Base-by-base conservation (phyloP, 331 rosid species). In the Pyrus hybrid region DNA sequence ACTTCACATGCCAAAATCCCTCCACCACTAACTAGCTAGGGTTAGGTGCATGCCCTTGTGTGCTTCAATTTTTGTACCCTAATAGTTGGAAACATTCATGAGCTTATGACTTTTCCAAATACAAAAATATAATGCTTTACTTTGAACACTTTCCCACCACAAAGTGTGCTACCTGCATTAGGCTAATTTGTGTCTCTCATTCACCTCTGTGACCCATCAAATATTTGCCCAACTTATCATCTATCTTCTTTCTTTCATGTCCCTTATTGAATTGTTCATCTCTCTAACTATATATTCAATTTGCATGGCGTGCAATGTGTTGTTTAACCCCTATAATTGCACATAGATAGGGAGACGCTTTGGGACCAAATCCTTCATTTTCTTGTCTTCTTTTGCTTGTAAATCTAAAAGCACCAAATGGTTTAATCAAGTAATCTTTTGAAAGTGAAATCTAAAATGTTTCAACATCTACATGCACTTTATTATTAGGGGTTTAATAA, bases 1-100 rank as follows among this genome's bases (percentile, higher is more conserved):
- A 30, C 75, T 82, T 85, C 90, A 88, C 87, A 83, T 87, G 88
- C 75, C 79, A 12, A 60, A 35, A 68, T 3, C 47, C 47, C 47
- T 73, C 81, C 83, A 78, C 80, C 90, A 83, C 82, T 58, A 51
- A 51, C 57, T 51, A 0, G 16, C 63, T 58, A 63, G 37, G 73
- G 67, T 41, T 41, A 41, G 26, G 29, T 60, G 67, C 35, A 12
- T 58, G 17, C 28, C 29, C 63, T 18, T 33, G 18, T 10, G 68
- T 72, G 26, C 43, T 72, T 12, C 0, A 47, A 51, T 58, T 13
- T 60, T 68, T 56, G 71, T 30, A 4, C 29, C 76, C 21, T 72
- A 65, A 14, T 20, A 70, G 22, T 26, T 73, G 58, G 72, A 62
- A 23, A 68, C 72, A 49, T 41, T 56, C 63, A 72, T 20, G 72